These are phyloP conservation scores for Phytophthora sojae DNA, from an alignment of 352 stramenopile species.

Conservation along the genomic window DNA sequence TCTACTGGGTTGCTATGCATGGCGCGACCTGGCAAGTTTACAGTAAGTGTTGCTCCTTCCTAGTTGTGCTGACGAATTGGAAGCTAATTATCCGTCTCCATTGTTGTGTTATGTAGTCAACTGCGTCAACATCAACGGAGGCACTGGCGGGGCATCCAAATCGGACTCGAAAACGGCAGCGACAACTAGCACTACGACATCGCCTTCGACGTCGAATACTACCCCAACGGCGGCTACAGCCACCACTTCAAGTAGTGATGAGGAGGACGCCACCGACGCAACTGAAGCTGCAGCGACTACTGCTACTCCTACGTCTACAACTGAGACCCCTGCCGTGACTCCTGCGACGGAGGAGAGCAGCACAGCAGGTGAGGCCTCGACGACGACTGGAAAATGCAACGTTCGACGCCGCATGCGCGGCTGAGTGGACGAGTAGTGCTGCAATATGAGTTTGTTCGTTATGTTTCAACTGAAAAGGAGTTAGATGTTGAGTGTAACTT, in stretches of 20 bases:
- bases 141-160: background rate
- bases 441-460: background rate
- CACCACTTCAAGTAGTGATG: no score
- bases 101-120: slow-evolving; percentile 28
- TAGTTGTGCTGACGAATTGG: background rate
- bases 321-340: no score
- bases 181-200: background rate
- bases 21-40: slow-evolving; percentile 66
- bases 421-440: background rate
- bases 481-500: background rate
- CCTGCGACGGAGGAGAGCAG: no score
- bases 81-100: slow-evolving; percentile 11
- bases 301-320: no score
- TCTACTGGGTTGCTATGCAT: slow-evolving; percentile 68
- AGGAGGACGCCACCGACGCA: no score
- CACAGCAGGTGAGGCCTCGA: background rate
- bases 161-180: background rate
- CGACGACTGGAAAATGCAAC: background rate
- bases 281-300: no score
- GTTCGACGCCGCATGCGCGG: background rate
- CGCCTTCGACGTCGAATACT: no score
- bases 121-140: slow-evolving; percentile 41
- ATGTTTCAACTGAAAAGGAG: background rate
- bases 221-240: no score
- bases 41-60: slow-evolving; percentile 25